Base-by-base conservation (phyloP, 306 rosid species). In the Citrullus amarus region DNA sequence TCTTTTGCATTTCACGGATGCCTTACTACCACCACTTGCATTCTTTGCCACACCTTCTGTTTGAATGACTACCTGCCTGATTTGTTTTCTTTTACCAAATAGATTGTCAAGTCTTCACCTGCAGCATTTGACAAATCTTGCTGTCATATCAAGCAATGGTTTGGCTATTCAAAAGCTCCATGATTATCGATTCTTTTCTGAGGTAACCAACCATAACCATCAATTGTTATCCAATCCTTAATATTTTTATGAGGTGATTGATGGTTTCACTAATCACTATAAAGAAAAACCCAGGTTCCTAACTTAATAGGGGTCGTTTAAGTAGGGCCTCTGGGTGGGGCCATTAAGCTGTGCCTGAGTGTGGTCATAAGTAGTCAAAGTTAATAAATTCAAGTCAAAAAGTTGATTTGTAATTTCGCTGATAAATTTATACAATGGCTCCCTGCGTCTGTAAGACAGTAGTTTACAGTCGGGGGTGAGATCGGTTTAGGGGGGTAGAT, bases 61-160 rank as follows among this genome's bases (percentile, higher is more conserved):
- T 70, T 69, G 57, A 46, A 25, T 46, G 18, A 46, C 59, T 72
- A 39, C 43, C 22, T 4, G 14, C 15, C 60, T 51, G 44, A 72
- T 72, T 50, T 72, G 44, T 14, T 72, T 50, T 51, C 72, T 72
- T 53, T 72, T 28, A 72, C 77, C 53, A 30, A 72, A 50, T 72
- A 72, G 77, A 30, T 50, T 50, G 8, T 50, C 59, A 72, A 28
- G 60, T 17, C 34, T 30, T 50, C 9, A 34, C 60, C 43, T 50
- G 44, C 77, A 50, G 34, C 22, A 30, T 25, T 50, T 72, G 77
- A 17, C 60, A 17, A 32, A 30, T 72, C 25, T 28, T 15, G 44
- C 9, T 72, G 43, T 51, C 75, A 68, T 41, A 41, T 50, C 60
- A 16, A 51, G 77, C 60, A 50, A 72, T 44, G 5, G 16, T 28